Evolutionary conservation across 2,329 filamentous ascomycete genomes (phyloP), one percentile per base, ranked within the genome.

Genomic region (Fusarium burgessii): DNA sequence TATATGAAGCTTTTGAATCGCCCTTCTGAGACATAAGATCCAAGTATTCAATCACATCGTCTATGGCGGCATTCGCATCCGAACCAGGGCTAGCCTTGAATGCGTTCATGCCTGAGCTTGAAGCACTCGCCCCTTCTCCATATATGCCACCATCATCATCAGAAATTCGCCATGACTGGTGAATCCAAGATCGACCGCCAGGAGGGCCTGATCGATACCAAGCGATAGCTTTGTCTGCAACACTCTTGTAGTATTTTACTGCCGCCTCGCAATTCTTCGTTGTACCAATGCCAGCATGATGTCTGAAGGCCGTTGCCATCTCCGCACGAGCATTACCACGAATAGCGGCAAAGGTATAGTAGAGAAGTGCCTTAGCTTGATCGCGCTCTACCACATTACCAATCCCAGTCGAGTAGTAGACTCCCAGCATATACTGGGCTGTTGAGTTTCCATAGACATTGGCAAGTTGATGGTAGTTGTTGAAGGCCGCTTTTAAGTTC

Each of bases 361-460:
- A 98, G 42, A 98, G 85, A 75, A 98, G 86, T 6, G 96, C 94
- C 81, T 94, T 95, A 14, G 95, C 95, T 82, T 98, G 96, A 76
- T 99, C 93, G 45, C 89, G 88, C 78, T 93, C 89, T 9, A 97
- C 93, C 2, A 91, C 91, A 35, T 90, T 90, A 18, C 93, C 95
- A 62, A 99, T 87, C 0, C 96, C 96, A 0, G 96, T 99, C 38
- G 95, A 95, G 81, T 99, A 95, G 88, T 97, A 96, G 74, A 99
- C 90, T 0, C 93, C 96, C 49, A 98, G 80, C 95, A 99, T 98
- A 81, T 97, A 92, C 80, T 98, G 94, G 3, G 96, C 96, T 15
- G 95, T 97, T 71, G 90, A 92, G 80, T 99, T 98, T 46, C 95
- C 96, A 72, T 92, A 88, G 64, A 91, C 80, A 20, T 87, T 86